Evolutionary conservation across 768 basidiomycete genomes (phyloP).

Genomic region (Tricholoma sp.): DNA sequence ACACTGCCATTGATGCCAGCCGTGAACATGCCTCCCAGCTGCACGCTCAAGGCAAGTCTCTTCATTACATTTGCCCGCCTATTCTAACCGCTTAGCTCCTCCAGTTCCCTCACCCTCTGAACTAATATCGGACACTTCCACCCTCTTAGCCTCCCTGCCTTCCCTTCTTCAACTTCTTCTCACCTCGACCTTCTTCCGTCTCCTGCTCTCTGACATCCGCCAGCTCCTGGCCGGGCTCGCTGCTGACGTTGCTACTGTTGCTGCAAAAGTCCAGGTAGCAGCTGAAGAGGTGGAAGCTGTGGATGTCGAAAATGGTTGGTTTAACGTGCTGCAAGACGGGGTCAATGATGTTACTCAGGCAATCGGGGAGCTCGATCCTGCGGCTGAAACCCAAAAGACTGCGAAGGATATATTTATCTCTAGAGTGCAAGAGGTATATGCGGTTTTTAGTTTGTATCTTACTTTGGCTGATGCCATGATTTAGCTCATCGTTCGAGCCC

Average conservation of each 20-base stretch:
- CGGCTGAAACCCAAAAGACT: not conserved
- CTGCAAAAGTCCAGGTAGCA: constrained; percentile 25
- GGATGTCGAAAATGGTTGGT: not conserved
- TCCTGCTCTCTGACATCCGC: constrained; percentile 28
- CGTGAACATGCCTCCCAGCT: constrained; percentile 9
- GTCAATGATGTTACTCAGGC: not conserved
- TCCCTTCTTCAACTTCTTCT: constrained; percentile 23
- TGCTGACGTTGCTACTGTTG: constrained; percentile 26
- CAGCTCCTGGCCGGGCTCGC: constrained; percentile 29
- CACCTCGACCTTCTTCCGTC: constrained; percentile 32
- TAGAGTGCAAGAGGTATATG: no score
- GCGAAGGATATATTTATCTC: not conserved
- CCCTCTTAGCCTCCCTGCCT: constrained; percentile 23
- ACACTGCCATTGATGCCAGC: constrained; percentile 13
- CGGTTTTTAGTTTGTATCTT: no score
- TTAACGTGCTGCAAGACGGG: not conserved
- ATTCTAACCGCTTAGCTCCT: not conserved
- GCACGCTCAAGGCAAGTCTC: constrained; percentile 7
- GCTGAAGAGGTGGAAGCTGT: constrained; percentile 26
- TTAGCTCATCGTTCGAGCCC: no score
- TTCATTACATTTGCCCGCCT: not conserved
- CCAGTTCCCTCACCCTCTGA: constrained; percentile 21
- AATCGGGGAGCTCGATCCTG: not conserved
- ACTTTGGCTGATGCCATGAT: no score
- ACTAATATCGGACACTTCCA: constrained; percentile 23